Evolutionary conservation across 106 monocot species (phyloP).

Genomic region (Acorus gramineus): DNA sequence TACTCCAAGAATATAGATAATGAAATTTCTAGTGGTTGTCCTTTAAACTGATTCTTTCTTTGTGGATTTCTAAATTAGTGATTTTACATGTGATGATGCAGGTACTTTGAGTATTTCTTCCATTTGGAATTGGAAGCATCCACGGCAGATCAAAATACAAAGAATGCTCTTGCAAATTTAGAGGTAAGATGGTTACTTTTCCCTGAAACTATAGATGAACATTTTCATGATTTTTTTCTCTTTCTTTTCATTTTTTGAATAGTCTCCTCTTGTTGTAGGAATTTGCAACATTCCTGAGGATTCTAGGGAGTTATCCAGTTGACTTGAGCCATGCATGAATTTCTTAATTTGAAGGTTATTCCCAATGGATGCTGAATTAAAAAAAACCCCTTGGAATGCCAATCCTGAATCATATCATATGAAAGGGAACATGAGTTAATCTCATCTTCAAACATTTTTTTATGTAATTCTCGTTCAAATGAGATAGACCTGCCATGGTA

Average conservation of each 20-base stretch:
- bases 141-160: slow-evolving; percentile 73
- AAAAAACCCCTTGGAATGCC: too few species aligned
- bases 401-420: too few species aligned
- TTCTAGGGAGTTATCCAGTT: slow-evolving; percentile 83
- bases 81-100: slow-evolving; percentile 6
- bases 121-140: slow-evolving; percentile 96
- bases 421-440: too few species aligned
- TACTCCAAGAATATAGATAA: too few species aligned
- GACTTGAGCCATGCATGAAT: slow-evolving; percentile 31
- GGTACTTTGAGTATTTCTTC: slow-evolving; percentile 92
- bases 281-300: slow-evolving; percentile 70
- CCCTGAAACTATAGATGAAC: not conserved
- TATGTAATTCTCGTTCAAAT: too few species aligned
- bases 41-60: slow-evolving; percentile 3
- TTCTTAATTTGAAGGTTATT: too few species aligned
- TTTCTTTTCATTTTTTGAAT: not conserved
- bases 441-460: too few species aligned
- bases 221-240: not conserved
- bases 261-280: slow-evolving; percentile 33
- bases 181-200: slow-evolving; percentile 29
- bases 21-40: not conserved
- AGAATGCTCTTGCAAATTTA: slow-evolving; percentile 82
- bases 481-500: too few species aligned
- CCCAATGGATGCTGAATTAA: too few species aligned
- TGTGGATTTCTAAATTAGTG: slow-evolving; percentile 1